A percentile compares a stretch with the other conserved stretches of the same genome.
Evolutionary conservation across 768 basidiomycete genomes (phyloP).

Genomic region (Lactifluus piperatus): DNA sequence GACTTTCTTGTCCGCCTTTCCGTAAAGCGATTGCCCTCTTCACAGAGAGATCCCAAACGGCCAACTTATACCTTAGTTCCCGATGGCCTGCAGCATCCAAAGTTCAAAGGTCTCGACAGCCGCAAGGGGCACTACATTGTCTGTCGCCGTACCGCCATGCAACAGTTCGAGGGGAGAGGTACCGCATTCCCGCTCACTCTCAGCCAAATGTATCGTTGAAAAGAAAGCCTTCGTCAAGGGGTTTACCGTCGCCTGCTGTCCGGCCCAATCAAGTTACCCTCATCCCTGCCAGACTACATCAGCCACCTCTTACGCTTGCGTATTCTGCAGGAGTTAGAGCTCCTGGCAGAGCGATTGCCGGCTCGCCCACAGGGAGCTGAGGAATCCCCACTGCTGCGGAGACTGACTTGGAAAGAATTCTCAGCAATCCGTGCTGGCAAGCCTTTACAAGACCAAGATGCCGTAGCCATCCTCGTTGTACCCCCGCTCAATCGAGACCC

Average conservation of each 20-base stretch:
- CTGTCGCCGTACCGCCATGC: slow-evolving; percentile 48
- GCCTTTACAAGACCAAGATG: slow-evolving; percentile 40
- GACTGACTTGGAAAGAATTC: slow-evolving; percentile 59
- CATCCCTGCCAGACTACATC: slow-evolving; percentile 46
- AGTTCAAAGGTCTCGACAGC: slow-evolving; percentile 41
- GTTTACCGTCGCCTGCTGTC: slow-evolving; percentile 14
- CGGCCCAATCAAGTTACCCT: slow-evolving; percentile 29
- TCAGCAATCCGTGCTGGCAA: slow-evolving; percentile 37
- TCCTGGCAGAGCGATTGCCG: slow-evolving; percentile 42
- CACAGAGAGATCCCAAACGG: slow-evolving; percentile 20
- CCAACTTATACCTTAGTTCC: slow-evolving; percentile 32
- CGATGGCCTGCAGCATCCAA: slow-evolving; percentile 60
- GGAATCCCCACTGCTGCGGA: slow-evolving; percentile 40
- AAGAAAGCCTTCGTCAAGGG: neutral
- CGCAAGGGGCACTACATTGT: slow-evolving; percentile 45
- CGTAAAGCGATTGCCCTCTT: slow-evolving; percentile 34
- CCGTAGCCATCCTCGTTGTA: slow-evolving; percentile 58
- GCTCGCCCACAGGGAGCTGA: slow-evolving; percentile 21
- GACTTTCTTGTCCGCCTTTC: slow-evolving; percentile 62
- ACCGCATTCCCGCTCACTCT: neutral
- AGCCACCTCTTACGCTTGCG: slow-evolving; percentile 61
- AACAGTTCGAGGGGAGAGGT: slow-evolving; percentile 34
- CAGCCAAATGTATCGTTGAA: neutral
- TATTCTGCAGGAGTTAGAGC: slow-evolving; percentile 64
- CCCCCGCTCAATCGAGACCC: slow-evolving; percentile 56